Base-by-base conservation (phyloP, 192 early-diverging fungal genomes). In the Umbelopsis ramanniana region DNA sequence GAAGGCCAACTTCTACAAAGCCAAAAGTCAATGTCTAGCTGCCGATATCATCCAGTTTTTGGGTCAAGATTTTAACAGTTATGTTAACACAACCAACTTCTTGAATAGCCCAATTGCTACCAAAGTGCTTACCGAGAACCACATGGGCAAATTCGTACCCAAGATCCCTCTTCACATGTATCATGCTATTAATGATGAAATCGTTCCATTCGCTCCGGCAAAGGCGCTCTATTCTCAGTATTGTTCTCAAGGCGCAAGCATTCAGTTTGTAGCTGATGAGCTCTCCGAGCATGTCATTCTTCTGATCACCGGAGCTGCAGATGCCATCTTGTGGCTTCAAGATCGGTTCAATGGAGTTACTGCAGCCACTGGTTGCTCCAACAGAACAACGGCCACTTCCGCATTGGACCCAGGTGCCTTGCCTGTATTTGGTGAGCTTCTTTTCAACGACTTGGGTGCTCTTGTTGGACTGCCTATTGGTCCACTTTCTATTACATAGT, bases 91-190 rank as follows among this genome's bases (percentile, higher is more conserved):
- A 11, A 52, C 70, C 2, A 33, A 60, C 38, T 71, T 43, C 23
- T 54, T 55, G 35, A 46, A 54, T 45, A 17, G 19, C 40, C 70
- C 70, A 29, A 29, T 71, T 19, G 53, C 70, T 4, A 43, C 22
- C 52, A 71, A 71, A 33, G 70, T 38, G 6, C 29, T 71, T 8
- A 43, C 24, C 22, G 54, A 6, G 23, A 71, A 71, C 21, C 40
- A 55, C 35, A 46, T 71, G 53, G 50, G 53, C 33, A 43, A 53
- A 53, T 53, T 46, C 17, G 38, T 46, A n/a, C 70, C 70, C 29
- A 71, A 54, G 37, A 55, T 60, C 21, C 70, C 70, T 60, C 52
- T 71, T 6, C 40, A 43, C 54, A 71, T 71, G 70, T 71, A 71
- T 8, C 70, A 71, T 26, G 52, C 70, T 37, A 55, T 54, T 12